These are phyloP conservation scores for Trichoderma koningiopsis DNA, from an alignment of 2,329 filamentous ascomycete species.

Conservation along the genomic window DNA sequence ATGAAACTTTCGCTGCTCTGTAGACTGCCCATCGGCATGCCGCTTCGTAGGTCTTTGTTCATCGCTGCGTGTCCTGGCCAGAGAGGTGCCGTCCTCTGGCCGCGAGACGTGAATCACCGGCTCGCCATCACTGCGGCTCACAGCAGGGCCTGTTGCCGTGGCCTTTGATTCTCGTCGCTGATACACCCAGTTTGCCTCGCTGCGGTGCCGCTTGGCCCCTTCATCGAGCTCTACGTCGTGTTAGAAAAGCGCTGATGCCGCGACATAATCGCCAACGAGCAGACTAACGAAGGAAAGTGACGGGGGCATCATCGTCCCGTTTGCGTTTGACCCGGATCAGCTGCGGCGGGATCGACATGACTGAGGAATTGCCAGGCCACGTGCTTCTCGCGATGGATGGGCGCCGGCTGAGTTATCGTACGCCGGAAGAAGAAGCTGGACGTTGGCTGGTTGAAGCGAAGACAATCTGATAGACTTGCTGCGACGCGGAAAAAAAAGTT, in stretches of 20 bases:
- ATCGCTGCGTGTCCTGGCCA: conserved; percentile 26
- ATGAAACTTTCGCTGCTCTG: conserved; percentile 56
- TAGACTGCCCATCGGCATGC: not conserved
- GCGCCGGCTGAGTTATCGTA: not conserved
- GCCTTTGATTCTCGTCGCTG: conserved; percentile 49
- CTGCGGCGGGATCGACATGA: conserved; percentile 60
- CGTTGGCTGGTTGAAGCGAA: not conserved
- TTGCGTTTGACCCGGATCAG: conserved; percentile 65
- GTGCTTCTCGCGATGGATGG: not conserved
- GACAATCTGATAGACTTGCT: not conserved
- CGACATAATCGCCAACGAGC: conserved; percentile 3
- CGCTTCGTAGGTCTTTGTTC: conserved; percentile 23
- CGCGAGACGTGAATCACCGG: conserved; percentile 55
- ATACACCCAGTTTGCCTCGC: conserved; percentile 57
- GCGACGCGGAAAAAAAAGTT: not conserved
- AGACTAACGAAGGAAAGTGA: conserved; percentile 57
- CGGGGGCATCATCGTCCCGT: conserved; percentile 55
- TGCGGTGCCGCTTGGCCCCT: conserved; percentile 55
- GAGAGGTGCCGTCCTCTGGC: conserved; percentile 38
- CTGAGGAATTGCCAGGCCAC: not conserved
- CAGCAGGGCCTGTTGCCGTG: conserved; percentile 31
- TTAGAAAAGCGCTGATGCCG: conserved; percentile 27
- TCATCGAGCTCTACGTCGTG: conserved; percentile 52
- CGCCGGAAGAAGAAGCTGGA: not conserved
- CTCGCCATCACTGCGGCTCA: conserved; percentile 31